Conservation (phyloP, 2,329 filamentous ascomycete species). For the Zymoseptoria ardabiliae region DNA sequence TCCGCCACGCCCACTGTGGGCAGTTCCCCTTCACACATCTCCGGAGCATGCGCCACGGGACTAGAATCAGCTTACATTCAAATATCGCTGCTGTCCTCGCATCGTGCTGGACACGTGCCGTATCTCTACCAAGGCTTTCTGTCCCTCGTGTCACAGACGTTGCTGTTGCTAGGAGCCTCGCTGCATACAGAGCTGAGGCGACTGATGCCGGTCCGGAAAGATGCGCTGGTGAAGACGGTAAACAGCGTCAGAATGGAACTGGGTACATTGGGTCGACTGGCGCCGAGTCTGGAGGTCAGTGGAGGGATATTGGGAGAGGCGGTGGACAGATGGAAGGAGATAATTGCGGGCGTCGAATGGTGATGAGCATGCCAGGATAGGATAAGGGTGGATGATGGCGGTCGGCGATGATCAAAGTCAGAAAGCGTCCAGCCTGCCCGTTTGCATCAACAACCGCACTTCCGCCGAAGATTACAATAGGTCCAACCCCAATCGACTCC, state of each 20-base stretch:
- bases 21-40: conserved; percentile 35
- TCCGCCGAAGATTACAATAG: no score
- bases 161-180: conserved; percentile 76
- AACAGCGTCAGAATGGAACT: conserved; percentile 70
- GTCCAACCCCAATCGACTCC: background rate
- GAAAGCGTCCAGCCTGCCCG: background rate
- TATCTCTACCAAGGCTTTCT: conserved; percentile 81
- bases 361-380: background rate
- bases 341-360: conserved; percentile 22
- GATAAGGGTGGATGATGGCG: no score
- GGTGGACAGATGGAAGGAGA: conserved; percentile 59
- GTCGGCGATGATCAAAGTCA: background rate
- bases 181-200: conserved; percentile 66
- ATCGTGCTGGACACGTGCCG: conserved; percentile 76
- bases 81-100: conserved; percentile 68
- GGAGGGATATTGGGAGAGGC: conserved; percentile 76
- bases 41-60: conserved; percentile 67
- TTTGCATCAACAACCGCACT: background rate
- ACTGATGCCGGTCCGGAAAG: conserved; percentile 50
- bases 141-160: conserved; percentile 72
- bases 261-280: conserved; percentile 64
- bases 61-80: conserved; percentile 73
- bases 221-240: conserved; percentile 65
- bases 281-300: conserved; percentile 67
- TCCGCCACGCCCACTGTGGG: conserved; percentile 67